Conservation (phyloP, 805 yeast genomes). For the Ogataea neopini region DNA sequence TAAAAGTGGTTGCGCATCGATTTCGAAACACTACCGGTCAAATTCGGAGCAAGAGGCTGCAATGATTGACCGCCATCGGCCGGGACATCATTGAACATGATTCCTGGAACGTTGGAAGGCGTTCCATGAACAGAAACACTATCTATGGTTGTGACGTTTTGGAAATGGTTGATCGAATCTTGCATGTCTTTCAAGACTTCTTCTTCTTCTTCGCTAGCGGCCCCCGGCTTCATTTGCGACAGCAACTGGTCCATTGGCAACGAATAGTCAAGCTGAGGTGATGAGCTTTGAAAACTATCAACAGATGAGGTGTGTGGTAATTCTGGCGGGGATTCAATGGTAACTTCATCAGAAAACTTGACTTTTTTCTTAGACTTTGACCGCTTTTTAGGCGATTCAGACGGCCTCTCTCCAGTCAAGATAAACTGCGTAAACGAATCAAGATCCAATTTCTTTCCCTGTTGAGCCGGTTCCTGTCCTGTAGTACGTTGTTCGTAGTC, state of each 20-base stretch:
- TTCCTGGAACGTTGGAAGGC: conserved; percentile 51
- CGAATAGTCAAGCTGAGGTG: conserved; percentile 50
- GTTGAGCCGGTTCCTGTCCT: conserved; percentile 7
- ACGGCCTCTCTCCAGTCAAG: conserved; percentile 76
- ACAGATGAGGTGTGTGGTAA: conserved; percentile 9
- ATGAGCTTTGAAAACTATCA: conserved; percentile 11
- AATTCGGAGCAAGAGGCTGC: conserved; percentile 48
- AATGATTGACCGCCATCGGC: conserved; percentile 5
- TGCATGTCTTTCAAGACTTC: conserved; percentile 74
- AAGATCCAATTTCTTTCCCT: conserved; percentile 57
- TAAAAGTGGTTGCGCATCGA: conserved; percentile 37
- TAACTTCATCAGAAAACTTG: conserved; percentile 69
- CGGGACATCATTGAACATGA: conserved; percentile 14
- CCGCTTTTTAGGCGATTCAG: conserved; percentile 38
- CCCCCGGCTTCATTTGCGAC: conserved; percentile 39
- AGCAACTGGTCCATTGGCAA: conserved; percentile 79
- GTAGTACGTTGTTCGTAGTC: not conserved
- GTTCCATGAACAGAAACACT: conserved; percentile 73
- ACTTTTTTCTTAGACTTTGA: conserved; percentile 58
- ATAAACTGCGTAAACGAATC: conserved; percentile 85
- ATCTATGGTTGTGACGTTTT: conserved; percentile 76
- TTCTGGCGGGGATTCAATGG: conserved; percentile 33
- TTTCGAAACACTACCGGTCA: conserved; percentile 58
- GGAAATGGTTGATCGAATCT: conserved; percentile 72
- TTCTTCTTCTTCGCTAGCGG: conserved; percentile 58